Conservation (phyloP, 1,284 basidiomycete genomes). For the Melampsora larici-populina region DNA sequence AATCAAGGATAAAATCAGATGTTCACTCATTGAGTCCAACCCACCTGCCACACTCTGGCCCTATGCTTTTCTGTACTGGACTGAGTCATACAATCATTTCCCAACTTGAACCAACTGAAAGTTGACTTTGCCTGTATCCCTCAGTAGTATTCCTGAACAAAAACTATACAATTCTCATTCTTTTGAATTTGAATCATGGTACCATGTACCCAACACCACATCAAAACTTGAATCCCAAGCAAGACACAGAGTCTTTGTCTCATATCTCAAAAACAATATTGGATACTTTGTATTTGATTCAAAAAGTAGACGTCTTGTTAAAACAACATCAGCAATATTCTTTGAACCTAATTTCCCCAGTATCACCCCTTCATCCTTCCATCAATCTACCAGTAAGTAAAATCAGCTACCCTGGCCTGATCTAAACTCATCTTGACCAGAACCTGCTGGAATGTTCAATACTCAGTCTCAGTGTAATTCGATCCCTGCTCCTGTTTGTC, state of each 20-base stretch:
- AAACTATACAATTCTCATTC: background rate
- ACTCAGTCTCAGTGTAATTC: too few species aligned
- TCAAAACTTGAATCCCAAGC: background rate
- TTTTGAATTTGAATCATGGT: constrained; percentile 10
- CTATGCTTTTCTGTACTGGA: constrained; percentile 50
- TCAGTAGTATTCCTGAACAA: background rate
- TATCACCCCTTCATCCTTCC: too few species aligned
- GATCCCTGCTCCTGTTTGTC: too few species aligned
- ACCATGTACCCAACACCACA: background rate
- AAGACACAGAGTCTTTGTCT: background rate
- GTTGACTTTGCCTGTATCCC: background rate
- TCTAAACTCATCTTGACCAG: too few species aligned
- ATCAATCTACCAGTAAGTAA: background rate
- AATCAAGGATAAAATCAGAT: background rate
- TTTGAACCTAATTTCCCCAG: background rate
- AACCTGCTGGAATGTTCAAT: too few species aligned
- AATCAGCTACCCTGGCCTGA: background rate
- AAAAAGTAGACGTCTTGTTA: background rate
- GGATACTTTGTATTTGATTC: background rate
- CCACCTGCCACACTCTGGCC: constrained; percentile 52
- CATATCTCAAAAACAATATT: background rate
- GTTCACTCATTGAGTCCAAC: background rate
- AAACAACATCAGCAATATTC: background rate
- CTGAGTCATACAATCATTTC: constrained; percentile 54
- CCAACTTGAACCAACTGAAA: constrained; percentile 20